These are phyloP conservation scores for Elsinoe australis DNA, from an alignment of 2,329 filamentous ascomycete species.

Conservation along the genomic window DNA sequence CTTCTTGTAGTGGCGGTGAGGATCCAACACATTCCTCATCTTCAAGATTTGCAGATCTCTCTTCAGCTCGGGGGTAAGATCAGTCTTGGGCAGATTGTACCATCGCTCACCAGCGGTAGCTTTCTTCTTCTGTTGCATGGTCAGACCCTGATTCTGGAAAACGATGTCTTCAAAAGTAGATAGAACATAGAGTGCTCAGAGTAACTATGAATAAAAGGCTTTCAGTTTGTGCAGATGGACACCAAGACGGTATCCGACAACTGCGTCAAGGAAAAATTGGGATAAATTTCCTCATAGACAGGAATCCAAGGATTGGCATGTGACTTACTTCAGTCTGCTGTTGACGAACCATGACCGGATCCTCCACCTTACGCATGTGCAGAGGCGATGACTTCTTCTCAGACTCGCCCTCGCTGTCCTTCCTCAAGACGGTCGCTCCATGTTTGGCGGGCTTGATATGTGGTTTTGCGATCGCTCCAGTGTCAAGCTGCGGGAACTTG, in stretches of 20 bases:
- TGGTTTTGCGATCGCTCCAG: constrained; percentile 42
- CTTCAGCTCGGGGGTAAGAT: constrained; percentile 76
- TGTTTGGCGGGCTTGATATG: constrained; percentile 48
- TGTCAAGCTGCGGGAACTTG: constrained; percentile 46
- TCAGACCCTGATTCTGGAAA: constrained; percentile 23
- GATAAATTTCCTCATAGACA: constrained; percentile 68
- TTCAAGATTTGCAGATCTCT: constrained; percentile 82
- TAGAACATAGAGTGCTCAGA: constrained; percentile 47
- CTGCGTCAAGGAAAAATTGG: constrained; percentile 63
- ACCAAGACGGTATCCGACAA: constrained; percentile 71
- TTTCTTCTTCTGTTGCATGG: constrained; percentile 45
- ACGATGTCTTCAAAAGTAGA: constrained; percentile 18
- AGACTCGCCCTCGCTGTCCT: constrained; percentile 39
- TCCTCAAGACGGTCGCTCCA: constrained; percentile 44
- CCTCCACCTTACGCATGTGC: constrained; percentile 47
- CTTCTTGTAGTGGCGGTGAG: constrained; percentile 88
- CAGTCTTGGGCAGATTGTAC: constrained; percentile 81
- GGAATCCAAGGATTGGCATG: constrained; percentile 23
- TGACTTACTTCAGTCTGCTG: constrained; percentile 46
- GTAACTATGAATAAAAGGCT: constrained; percentile 67
- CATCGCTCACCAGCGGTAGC: constrained; percentile 70
- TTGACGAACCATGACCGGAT: constrained; percentile 43
- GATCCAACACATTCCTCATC: constrained; percentile 81
- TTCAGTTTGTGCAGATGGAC: constrained; percentile 62
- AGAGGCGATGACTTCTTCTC: constrained; percentile 31